Evolutionary conservation across 805 yeast species (phyloP).

Genomic region (Isabelozyma rhagii): DNA sequence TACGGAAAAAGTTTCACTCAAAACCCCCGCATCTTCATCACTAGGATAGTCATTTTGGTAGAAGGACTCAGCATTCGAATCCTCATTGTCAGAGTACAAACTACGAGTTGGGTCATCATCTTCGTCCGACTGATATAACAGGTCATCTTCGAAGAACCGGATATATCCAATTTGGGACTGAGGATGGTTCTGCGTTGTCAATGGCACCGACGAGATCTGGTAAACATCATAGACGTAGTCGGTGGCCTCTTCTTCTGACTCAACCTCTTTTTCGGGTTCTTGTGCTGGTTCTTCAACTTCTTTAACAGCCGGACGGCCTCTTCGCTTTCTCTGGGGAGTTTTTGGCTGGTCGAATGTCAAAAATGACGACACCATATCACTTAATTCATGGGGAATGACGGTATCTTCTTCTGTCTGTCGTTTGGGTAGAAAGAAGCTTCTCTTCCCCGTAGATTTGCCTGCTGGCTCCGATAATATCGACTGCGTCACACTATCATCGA

Average conservation of each 20-base stretch:
- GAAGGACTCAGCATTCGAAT: constrained; percentile 87
- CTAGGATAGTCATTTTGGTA: constrained; percentile 94
- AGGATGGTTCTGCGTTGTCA: constrained; percentile 47
- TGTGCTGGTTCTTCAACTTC: not conserved
- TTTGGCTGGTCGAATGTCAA: constrained; percentile 29
- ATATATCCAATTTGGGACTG: constrained; percentile 51
- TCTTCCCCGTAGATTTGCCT: constrained; percentile 4
- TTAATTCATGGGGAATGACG: constrained; percentile 54
- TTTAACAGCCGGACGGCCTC: not conserved
- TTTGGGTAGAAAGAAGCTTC: constrained; percentile 36
- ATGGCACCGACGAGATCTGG: constrained; percentile 27
- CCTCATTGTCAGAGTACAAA: constrained; percentile 65
- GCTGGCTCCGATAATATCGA: constrained; percentile 25
- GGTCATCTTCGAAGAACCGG: constrained; percentile 50
- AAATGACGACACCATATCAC: constrained; percentile 71
- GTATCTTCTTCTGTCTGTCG: constrained; percentile 29
- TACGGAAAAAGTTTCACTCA: constrained; percentile 8
- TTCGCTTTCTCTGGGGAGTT: constrained; percentile 9
- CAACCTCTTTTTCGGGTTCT: not conserved
- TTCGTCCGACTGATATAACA: constrained; percentile 33
- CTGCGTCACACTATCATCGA: constrained; percentile 16
- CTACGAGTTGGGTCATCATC: constrained; percentile 25
- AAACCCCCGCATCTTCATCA: constrained; percentile 67
- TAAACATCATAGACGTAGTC: constrained; percentile 94
- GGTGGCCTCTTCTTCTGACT: constrained; percentile 14